These are phyloP conservation scores for Chrysosporium queenslandicum DNA, from an alignment of 2,329 filamentous ascomycete genomes.

Conservation along the genomic window DNA sequence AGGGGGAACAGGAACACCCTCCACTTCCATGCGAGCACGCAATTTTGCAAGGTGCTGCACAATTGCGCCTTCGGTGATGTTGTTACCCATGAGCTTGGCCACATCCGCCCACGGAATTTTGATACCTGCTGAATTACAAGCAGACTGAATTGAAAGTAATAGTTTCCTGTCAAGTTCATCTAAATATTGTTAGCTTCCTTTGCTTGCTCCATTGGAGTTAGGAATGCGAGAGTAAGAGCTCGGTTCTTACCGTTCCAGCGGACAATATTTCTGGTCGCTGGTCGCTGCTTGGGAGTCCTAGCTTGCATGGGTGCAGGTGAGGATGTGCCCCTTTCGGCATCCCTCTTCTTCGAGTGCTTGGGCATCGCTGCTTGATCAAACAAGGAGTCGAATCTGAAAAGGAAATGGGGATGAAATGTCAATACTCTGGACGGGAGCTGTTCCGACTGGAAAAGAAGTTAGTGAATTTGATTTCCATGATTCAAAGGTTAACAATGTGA, in stretches of 20 bases:
- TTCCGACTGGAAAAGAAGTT: neutral
- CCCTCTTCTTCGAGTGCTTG: neutral
- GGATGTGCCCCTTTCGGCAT: neutral
- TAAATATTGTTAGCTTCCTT: conserved; percentile 20
- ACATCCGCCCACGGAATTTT: conserved; percentile 38
- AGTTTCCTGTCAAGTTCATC: conserved; percentile 37
- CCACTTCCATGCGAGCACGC: conserved; percentile 27
- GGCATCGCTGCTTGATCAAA: neutral
- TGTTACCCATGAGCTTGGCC: conserved; percentile 31
- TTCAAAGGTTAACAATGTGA: no score
- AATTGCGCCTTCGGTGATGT: conserved; percentile 38
- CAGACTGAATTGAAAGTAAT: conserved; percentile 34
- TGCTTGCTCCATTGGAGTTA: neutral
- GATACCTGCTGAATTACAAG: conserved; percentile 30
- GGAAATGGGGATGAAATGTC: neutral
- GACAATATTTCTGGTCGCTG: conserved; percentile 30
- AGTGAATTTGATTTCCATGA: no score
- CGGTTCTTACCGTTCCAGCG: conserved; percentile 35
- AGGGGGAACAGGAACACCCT: conserved; percentile 32
- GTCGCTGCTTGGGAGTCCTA: conserved; percentile 20
- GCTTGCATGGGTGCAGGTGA: conserved; percentile 1
- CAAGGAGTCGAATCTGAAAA: neutral
- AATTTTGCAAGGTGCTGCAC: conserved; percentile 41
- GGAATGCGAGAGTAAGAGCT: neutral
- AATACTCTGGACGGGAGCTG: neutral